Conservation (phyloP, 1,284 basidiomycete species). For the Neotropicomus parvogracilis region DNA sequence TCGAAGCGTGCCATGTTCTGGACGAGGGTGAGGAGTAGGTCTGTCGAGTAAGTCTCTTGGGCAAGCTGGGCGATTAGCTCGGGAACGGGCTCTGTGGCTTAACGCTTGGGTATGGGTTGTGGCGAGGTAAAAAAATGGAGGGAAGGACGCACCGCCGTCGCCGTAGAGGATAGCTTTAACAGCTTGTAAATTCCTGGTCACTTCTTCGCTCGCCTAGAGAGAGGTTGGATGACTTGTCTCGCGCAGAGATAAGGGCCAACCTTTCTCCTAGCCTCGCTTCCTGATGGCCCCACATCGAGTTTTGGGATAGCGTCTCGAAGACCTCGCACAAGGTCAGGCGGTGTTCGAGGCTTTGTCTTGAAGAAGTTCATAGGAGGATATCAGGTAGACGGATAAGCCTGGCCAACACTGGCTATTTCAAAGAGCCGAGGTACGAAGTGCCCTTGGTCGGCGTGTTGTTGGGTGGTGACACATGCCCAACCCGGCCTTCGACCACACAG, state of each 20-base stretch:
- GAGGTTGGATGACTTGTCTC: constrained; percentile 1
- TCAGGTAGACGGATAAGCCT: not conserved
- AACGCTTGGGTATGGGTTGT: constrained; percentile 7
- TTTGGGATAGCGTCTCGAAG: constrained; percentile 76
- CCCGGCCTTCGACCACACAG: constrained; percentile 12
- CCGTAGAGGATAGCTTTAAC: constrained; percentile 86
- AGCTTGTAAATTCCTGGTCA: constrained; percentile 84
- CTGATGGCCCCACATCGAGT: constrained; percentile 71
- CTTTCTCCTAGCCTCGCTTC: constrained; percentile 75
- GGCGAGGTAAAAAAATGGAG: constrained; percentile 1
- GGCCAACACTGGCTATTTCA: not conserved
- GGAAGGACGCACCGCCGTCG: constrained; percentile 64
- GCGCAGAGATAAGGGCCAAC: constrained; percentile 40
- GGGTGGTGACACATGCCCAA: constrained; percentile 17
- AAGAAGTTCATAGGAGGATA: constrained; percentile 81
- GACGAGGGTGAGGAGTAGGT: constrained; percentile 82
- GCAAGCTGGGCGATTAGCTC: constrained; percentile 90
- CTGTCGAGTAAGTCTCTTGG: constrained; percentile 91
- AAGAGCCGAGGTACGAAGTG: constrained; percentile 4
- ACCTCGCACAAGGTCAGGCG: constrained; percentile 78
- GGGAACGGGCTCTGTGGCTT: constrained; percentile 65
- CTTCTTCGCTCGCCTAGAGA: constrained; percentile 77
- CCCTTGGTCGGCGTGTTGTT: constrained; percentile 10
- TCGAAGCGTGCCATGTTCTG: constrained; percentile 84
- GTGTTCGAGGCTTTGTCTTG: constrained; percentile 83